Evolutionary conservation across 257 asterid genomes (phyloP), one percentile per base, ranked within the genome.

Genomic region (Anisodus acutangulus): DNA sequence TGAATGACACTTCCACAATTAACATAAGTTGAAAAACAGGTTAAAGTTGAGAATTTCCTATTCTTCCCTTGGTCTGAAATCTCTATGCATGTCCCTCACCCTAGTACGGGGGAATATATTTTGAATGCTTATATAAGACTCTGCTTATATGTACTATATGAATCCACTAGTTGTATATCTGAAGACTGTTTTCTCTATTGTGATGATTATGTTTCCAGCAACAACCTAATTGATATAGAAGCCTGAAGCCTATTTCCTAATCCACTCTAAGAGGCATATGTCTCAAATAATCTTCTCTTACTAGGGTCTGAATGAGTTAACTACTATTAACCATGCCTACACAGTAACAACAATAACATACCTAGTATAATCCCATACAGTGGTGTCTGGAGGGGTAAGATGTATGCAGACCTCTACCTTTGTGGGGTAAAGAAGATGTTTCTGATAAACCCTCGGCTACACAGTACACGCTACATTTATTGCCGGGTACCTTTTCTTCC

Each of bases 91-190:
- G 80, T 47, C 10, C 41, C 59, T 72, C 37, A 72, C 60, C n/a
- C 60, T 47, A 72, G 59, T 19, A 10, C 11, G 41, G 43, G 59
- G 59, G 59, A 47, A 45, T 47, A 13, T 13, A 11, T 72, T 72
- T 72, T 72, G 19, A 72, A 72, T 0, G 55, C 57, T 8, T 43
- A 70, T 57, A 9, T 71, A 17, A 71, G 57, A n/a, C 57, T 17
- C 79, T 71, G 79, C 39, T 71, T 43, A 71, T 71, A 26, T 71
- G 57, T 71, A 9, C 3, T 1, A 71, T 45, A 43, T 71, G 55
- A 71, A 43, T 71, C 79, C 55, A n/a, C 43, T 57, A 71, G 79
- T 57, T 71, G 79, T 70, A 70, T 17, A 4, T 43, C 79, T 70
- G 57, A 4, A 22, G 26, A 70, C 57, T 17, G 31, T n/a, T 71